phyloP scores from a whole-genome alignment of 768 basidiomycete species.

The Crassisporium funariophilum region DNA sequence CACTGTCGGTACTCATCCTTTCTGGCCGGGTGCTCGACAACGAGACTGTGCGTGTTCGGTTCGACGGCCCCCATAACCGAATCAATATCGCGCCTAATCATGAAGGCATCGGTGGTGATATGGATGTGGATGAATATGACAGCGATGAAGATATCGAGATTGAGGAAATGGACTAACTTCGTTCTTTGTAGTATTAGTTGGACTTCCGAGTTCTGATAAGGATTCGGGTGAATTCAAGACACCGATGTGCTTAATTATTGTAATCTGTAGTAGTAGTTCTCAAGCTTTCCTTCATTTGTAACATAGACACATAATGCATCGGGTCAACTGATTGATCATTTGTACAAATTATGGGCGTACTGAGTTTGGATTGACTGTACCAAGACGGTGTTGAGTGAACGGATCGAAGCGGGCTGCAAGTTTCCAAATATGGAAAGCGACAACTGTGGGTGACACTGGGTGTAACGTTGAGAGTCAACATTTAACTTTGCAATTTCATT shows the following conservation, averaged over 20 bases:
- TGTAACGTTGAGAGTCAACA: conserved; percentile 5
- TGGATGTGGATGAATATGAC: conserved; percentile 62
- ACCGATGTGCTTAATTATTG: neutral
- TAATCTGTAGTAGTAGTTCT: neutral
- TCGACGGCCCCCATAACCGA: conserved; percentile 82
- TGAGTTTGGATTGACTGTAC: no score
- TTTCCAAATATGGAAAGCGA: conserved; percentile 17
- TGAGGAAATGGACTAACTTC: conserved; percentile 65
- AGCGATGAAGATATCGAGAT: conserved; percentile 60
- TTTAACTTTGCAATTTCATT: neutral
- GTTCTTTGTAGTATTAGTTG: no score
- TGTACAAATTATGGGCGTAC: no score
- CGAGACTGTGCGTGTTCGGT: conserved; percentile 73
- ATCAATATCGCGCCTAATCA: conserved; percentile 85
- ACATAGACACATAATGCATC: no score
- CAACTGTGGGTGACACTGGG: conserved; percentile 9
- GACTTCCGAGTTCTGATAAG: neutral
- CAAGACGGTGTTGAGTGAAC: conserved; percentile 4
- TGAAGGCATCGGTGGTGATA: conserved; percentile 55
- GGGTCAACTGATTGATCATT: no score
- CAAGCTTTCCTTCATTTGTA: no score
- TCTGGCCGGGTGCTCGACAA: conserved; percentile 81
- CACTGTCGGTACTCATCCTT: conserved; percentile 82
- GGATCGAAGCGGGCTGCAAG: conserved; percentile 16
- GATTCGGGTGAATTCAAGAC: no score